phyloP scores from a whole-genome alignment of 2,329 filamentous ascomycete species.

The Calonectria pseudoturangicola region DNA sequence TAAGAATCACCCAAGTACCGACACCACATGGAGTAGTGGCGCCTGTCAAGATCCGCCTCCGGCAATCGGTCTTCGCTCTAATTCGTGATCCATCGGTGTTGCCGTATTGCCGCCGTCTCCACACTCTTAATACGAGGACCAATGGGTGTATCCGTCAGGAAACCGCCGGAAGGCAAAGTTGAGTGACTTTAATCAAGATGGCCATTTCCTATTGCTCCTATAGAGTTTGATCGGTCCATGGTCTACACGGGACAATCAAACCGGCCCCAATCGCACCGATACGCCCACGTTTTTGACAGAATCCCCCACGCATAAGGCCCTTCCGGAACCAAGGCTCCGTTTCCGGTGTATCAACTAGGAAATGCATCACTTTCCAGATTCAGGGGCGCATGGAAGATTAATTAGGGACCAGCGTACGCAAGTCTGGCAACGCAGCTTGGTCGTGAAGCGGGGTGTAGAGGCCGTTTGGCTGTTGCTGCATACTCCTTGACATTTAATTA shows the following conservation, averaged over 20 bases:
- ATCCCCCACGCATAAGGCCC: not conserved
- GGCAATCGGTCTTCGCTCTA: not conserved
- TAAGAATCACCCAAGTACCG: conserved; percentile 9
- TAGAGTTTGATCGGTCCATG: not conserved
- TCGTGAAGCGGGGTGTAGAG: no score
- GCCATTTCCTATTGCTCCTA: not conserved
- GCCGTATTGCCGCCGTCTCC: not conserved
- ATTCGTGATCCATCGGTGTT: not conserved
- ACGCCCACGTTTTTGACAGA: conserved; percentile 5
- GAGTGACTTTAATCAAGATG: not conserved
- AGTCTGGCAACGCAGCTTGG: not conserved
- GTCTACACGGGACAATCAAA: not conserved
- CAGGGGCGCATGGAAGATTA: conserved; percentile 1
- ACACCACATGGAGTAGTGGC: not conserved
- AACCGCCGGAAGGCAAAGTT: not conserved
- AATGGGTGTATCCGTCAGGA: not conserved
- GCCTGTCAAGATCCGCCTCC: conserved; percentile 1
- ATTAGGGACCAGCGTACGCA: not conserved
- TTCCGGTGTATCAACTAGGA: not conserved
- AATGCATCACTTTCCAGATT: not conserved
- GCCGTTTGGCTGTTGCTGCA: not conserved
- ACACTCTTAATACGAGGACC: not conserved
- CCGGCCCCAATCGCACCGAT: not conserved
- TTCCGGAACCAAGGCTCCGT: not conserved
- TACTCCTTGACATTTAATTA: not conserved